Percentiles rank a stretch among this genome's conserved stretches.
Evolutionary conservation across 2,329 filamentous ascomycete genomes (phyloP).

Genomic region (Coniochaeta prunicola): DNA sequence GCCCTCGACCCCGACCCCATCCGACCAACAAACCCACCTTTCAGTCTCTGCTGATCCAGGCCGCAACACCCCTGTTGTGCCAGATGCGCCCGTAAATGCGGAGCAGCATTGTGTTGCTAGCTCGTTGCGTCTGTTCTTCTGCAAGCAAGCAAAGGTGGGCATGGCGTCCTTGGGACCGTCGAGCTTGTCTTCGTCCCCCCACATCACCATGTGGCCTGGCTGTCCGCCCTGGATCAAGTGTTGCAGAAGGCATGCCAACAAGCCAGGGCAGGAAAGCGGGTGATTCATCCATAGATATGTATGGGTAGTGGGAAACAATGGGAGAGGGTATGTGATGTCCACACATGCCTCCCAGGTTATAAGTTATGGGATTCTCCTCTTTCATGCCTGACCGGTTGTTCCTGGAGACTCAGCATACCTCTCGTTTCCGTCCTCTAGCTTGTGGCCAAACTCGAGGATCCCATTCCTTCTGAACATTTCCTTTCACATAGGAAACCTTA

Average conservation of each 20-base stretch:
- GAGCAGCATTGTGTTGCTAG: not conserved
- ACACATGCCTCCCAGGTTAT: not conserved
- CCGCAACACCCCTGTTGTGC: not conserved
- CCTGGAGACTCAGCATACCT: not conserved
- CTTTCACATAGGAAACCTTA: not conserved
- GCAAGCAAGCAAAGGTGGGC: not conserved
- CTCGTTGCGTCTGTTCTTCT: not conserved
- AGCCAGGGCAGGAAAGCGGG: not conserved
- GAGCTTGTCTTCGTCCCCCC: not conserved
- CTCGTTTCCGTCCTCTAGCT: not conserved
- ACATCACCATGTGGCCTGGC: not conserved
- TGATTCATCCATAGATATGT: slow-evolving; percentile 1
- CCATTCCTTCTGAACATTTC: not conserved
- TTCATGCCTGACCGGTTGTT: slow-evolving; percentile 1
- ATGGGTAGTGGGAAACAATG: not conserved
- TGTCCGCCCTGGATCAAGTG: not conserved
- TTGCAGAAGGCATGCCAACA: slow-evolving; percentile 3
- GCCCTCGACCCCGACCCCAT: not conserved
- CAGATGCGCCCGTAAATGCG: not conserved
- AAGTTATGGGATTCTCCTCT: slow-evolving; percentile 3
- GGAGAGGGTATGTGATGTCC: slow-evolving; percentile 1
- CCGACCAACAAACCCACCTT: not conserved
- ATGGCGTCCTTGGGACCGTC: not conserved
- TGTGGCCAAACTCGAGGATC: not conserved
- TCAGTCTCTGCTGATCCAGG: not conserved